These are phyloP conservation scores for Dipodascus albidus DNA, from an alignment of 805 yeast species.

Conservation along the genomic window DNA sequence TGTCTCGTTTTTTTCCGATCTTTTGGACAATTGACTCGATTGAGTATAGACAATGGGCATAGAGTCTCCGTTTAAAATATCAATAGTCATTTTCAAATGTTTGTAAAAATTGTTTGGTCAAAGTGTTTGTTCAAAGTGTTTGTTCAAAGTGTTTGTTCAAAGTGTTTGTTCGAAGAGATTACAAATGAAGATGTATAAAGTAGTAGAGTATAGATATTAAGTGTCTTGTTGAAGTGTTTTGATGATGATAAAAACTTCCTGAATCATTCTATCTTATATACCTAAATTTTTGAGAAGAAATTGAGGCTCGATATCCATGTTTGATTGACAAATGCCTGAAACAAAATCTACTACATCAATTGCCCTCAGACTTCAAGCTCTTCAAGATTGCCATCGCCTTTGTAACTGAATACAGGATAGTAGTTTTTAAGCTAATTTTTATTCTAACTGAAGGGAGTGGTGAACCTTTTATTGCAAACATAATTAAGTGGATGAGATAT, in stretches of 20 bases:
- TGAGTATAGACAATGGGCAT: neutral
- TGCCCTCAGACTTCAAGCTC: neutral
- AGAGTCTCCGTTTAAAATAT: neutral
- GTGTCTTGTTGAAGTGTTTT: no score
- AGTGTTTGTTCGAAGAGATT: neutral
- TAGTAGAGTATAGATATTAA: no score
- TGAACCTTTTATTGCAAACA: neutral
- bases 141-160: no score
- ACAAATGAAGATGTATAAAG: neutral
- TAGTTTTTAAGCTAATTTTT: neutral
- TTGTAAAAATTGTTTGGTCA: neutral
- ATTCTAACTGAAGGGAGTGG: neutral
- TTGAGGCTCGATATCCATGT: neutral
- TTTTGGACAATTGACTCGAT: neutral
- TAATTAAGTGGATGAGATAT: neutral
- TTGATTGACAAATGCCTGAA: neutral
- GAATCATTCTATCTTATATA: neutral
- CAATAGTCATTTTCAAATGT: neutral
- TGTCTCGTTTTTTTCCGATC: neutral
- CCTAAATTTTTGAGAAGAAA: neutral
- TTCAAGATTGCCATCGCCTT: neutral
- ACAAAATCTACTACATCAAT: neutral
- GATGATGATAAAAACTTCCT: neutral
- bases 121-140: neutral
- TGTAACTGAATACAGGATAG: neutral